Base-by-base conservation (phyloP, 202 grass and related monocot species). In the Carex sylvatica region DNA sequence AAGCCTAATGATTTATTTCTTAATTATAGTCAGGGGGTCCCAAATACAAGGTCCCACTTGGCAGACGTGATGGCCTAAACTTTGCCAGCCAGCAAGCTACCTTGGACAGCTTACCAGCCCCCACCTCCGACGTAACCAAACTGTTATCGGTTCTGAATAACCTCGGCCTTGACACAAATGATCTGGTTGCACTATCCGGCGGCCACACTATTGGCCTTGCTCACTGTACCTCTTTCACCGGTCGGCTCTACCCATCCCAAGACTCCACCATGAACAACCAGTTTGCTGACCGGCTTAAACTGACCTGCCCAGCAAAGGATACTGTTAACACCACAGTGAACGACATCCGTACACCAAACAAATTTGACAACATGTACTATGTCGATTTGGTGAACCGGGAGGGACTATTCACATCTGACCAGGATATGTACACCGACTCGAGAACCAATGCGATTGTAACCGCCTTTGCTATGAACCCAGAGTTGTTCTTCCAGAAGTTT, bases 281-380 rank as follows among this genome's bases (percentile, higher is more conserved):
- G 38, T 94, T 94, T 86, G 75, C 87, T 15, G 2, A 65, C 0
- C 26, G 35, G 5, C 92, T 94, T 4, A 51, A 18, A 4, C 65
- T 2, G 1, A 98, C 92, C 4, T 94, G 92, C 90, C 92, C 90
- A 0, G 59, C 4, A 18, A 0, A 1, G 3, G 6, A 71, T 69
- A 63, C 85, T 14, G 9, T 0, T 63, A 85, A 85, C 44, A 80
- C 75, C 38, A 94, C 89, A 2, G 61, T 30, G 20, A 87, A 86
- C 6, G 89, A 96, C 81, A 77, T 89, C 11, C 87, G 85, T 40
- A 87, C 87, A 5, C 85, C 91, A 8, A 51, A 89, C 82, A 61
- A 7, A 0, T 94, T 94, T 79, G 89, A 94, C 92, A 91, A 89
- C 92, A 91, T 87, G 85, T 94, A 94, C 80, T 94, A 91, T 77